These are phyloP conservation scores for Aspergillus melleus DNA, from an alignment of 2,329 filamentous ascomycete species.

Conservation along the genomic window DNA sequence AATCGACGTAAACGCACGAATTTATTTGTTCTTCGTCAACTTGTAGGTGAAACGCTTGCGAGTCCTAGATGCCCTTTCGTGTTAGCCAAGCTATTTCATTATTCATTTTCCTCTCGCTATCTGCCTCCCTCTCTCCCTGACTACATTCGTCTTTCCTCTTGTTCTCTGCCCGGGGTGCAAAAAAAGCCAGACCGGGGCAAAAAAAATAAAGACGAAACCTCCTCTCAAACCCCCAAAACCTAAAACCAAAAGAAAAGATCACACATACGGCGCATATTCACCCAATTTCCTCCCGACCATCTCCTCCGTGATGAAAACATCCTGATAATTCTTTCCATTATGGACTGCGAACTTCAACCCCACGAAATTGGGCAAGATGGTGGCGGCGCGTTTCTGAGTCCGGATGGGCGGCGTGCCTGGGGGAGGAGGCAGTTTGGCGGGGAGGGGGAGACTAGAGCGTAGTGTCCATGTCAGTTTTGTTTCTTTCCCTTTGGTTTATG, in stretches of 20 bases:
- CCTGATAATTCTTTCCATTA: slow-evolving; percentile 84
- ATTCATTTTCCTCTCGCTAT: too few relatives aligned
- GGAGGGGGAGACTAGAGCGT: slow-evolving; percentile 45
- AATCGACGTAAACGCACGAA: background rate
- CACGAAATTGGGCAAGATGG: slow-evolving; percentile 89
- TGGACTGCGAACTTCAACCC: slow-evolving; percentile 86
- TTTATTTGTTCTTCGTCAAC: slow-evolving; percentile 68
- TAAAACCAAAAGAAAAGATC: background rate
- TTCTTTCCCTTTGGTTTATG: background rate
- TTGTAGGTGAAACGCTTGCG: slow-evolving; percentile 69
- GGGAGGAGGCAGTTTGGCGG: slow-evolving; percentile 51
- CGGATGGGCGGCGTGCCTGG: slow-evolving; percentile 71
- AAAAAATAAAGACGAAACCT: background rate
- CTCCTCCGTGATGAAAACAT: slow-evolving; percentile 83
- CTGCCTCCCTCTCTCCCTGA: background rate
- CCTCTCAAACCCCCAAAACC: background rate
- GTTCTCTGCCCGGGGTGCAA: background rate
- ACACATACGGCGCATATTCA: slow-evolving; percentile 81
- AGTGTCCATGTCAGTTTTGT: slow-evolving; percentile 3
- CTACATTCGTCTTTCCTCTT: too few relatives aligned
- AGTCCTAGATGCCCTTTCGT: slow-evolving; percentile 49
- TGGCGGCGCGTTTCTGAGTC: slow-evolving; percentile 83
- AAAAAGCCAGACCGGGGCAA: background rate
- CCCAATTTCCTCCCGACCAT: slow-evolving; percentile 97
- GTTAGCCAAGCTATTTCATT: background rate